These are phyloP conservation scores for Rickenella mellea DNA, from an alignment of 768 basidiomycete species.

Conservation along the genomic window DNA sequence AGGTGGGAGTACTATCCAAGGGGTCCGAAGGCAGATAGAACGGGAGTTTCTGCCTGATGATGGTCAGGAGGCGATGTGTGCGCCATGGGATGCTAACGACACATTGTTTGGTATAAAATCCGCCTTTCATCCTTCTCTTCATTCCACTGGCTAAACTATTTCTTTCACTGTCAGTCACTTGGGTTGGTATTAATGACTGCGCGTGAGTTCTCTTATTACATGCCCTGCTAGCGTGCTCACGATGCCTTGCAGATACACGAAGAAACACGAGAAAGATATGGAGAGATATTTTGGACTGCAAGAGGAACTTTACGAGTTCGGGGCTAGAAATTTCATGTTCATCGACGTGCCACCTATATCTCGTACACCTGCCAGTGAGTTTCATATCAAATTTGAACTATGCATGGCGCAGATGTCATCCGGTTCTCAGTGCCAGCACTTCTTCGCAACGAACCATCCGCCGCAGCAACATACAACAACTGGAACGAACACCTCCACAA, in stretches of 20 bases:
- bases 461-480: background rate
- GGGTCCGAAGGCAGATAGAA: slow-evolving; percentile 31
- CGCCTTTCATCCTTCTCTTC: background rate
- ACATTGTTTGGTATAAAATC: slow-evolving; percentile 38
- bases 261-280: slow-evolving; percentile 11
- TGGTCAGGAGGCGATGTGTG: slow-evolving; percentile 26
- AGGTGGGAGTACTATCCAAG: slow-evolving; percentile 38
- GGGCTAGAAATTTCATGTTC: slow-evolving; percentile 17
- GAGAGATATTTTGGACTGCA: slow-evolving; percentile 25
- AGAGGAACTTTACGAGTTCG: slow-evolving; percentile 12
- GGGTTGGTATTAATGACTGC: slow-evolving; percentile 64
- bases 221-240: background rate
- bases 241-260: background rate
- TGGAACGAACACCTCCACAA: slow-evolving; percentile 39
- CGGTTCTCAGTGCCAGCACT: no score
- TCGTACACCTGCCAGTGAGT: slow-evolving; percentile 9
- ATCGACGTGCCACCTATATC: slow-evolving; percentile 15
- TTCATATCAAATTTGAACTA: background rate
- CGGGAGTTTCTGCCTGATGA: slow-evolving; percentile 14
- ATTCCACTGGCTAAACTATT: background rate
- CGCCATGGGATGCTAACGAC: slow-evolving; percentile 30
- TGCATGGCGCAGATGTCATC: background rate
- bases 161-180: slow-evolving; percentile 34
- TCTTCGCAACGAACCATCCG: no score
- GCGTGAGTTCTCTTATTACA: slow-evolving; percentile 25